These are phyloP conservation scores for Penicillium macrosclerotiorum DNA, from an alignment of 495 filamentous ascomycete genomes.

Conservation along the genomic window DNA sequence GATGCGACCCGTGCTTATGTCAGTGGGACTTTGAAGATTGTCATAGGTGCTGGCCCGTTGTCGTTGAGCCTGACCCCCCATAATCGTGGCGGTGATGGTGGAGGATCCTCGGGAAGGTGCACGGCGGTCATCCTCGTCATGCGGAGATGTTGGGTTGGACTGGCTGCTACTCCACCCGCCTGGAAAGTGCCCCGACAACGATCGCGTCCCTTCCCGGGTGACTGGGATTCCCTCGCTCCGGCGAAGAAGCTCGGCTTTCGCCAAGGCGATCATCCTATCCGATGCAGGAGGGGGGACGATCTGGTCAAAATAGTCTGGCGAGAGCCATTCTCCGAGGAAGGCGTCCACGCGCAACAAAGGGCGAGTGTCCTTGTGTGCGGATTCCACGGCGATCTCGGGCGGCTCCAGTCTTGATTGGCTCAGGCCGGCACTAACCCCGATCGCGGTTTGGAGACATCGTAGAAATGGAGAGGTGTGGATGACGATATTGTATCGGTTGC, in stretches of 20 bases:
- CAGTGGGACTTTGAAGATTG: too few relatives aligned
- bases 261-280: slow-evolving; percentile 77
- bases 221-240: slow-evolving; percentile 52
- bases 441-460: slow-evolving; percentile 88
- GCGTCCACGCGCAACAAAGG: slow-evolving; percentile 74
- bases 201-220: slow-evolving; percentile 21
- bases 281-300: slow-evolving; percentile 88
- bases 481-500: slow-evolving; percentile 69
- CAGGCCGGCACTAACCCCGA: slow-evolving; percentile 86
- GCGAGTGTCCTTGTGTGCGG: slow-evolving; percentile 23
- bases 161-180: slow-evolving; percentile 60
- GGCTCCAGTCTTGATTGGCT: too few relatives aligned
- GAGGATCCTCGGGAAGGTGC: neutral
- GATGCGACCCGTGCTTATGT: too few relatives aligned
- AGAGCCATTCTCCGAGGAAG: slow-evolving; percentile 93
- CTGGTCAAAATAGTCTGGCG: slow-evolving; percentile 84
- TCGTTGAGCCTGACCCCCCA: slow-evolving; percentile 16
- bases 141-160: slow-evolving; percentile 20
- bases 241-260: slow-evolving; percentile 80
- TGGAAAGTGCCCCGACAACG: slow-evolving; percentile 52
- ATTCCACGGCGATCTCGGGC: too few relatives aligned
- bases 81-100: neutral
- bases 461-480: slow-evolving; percentile 92
- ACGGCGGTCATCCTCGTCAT: slow-evolving; percentile 23
- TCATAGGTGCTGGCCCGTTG: slow-evolving; percentile 35